These are phyloP conservation scores for Chlamydomonas sp. DNA, from an alignment of 139 green algal genomes.

Conservation along the genomic window DNA sequence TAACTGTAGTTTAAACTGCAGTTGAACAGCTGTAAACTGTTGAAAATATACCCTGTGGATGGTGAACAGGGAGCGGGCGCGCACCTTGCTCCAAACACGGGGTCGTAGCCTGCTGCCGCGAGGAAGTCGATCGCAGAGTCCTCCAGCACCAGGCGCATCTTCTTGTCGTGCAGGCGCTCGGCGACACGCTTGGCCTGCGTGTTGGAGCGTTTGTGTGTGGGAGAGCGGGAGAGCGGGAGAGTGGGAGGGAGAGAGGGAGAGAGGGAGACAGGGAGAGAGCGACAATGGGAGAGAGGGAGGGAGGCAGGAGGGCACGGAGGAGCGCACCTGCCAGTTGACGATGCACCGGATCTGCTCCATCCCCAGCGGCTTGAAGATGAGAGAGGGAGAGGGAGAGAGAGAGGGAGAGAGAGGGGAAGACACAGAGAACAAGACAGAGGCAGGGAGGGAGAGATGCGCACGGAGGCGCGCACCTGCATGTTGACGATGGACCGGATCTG, in stretches of 20 bases:
- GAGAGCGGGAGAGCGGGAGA: background rate
- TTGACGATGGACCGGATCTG: slow-evolving; percentile 86
- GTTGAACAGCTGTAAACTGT: no score
- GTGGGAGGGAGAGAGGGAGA: background rate
- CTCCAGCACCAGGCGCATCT: slow-evolving; percentile 77
- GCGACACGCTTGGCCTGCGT: slow-evolving; percentile 43
- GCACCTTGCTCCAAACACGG: slow-evolving; percentile 75
- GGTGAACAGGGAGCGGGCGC: no score
- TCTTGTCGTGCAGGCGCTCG: slow-evolving; percentile 78
- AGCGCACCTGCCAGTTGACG: slow-evolving; percentile 46
- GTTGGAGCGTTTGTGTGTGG: background rate
- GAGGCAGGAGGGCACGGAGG: background rate
- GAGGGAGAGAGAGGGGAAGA: no score
- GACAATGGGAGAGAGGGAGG: background rate
- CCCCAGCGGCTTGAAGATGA: slow-evolving; percentile 92
- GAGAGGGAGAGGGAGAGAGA: no score
- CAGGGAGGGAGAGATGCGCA: no score
- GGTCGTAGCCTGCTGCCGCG: slow-evolving; percentile 67
- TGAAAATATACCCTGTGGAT: no score
- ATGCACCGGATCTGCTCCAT: slow-evolving; percentile 79
- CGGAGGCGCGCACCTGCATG: slow-evolving; percentile 39
- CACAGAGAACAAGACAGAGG: no score
- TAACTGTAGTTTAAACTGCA: background rate
- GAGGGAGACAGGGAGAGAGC: background rate
- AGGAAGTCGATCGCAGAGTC: slow-evolving; percentile 74